A percentile compares a stretch with the other conserved stretches of the same genome.
These are phyloP conservation scores for Hypoxylon subgilvum DNA, from an alignment of 495 filamentous ascomycete species.

Conservation along the genomic window DNA sequence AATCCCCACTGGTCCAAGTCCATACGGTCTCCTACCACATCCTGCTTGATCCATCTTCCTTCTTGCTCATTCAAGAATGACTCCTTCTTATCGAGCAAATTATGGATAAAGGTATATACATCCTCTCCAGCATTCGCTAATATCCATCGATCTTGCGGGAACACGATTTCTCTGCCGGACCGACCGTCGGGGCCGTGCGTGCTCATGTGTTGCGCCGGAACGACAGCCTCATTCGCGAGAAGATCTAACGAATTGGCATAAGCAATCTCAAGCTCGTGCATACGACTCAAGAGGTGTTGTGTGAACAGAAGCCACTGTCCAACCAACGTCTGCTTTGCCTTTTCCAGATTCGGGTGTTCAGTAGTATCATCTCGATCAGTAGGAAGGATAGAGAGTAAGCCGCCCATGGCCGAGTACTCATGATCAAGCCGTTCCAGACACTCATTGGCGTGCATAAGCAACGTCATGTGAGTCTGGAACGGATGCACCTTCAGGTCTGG, in stretches of 20 bases:
- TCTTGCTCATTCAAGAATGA: slow-evolving; percentile 39
- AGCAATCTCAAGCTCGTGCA: slow-evolving; percentile 57
- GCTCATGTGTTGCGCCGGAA: slow-evolving; percentile 50
- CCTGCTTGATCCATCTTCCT: slow-evolving; percentile 21
- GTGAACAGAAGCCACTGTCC: slow-evolving; percentile 58
- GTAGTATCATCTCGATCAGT: slow-evolving; percentile 39
- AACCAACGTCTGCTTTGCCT: slow-evolving; percentile 50
- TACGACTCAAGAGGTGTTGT: slow-evolving; percentile 53
- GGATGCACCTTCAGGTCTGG: slow-evolving; percentile 37
- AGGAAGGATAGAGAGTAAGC: slow-evolving; percentile 56
- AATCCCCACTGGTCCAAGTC: slow-evolving; percentile 25
- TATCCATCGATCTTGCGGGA: slow-evolving; percentile 60
- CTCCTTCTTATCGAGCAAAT: slow-evolving; percentile 54
- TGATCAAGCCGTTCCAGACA: slow-evolving; percentile 62
- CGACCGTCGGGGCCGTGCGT: slow-evolving; percentile 46
- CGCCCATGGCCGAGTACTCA: slow-evolving; percentile 57
- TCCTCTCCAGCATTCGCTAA: slow-evolving; percentile 59
- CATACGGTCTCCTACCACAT: slow-evolving; percentile 43
- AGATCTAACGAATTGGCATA: slow-evolving; percentile 56
- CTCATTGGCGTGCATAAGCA: slow-evolving; percentile 60
- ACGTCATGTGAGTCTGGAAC: slow-evolving; percentile 53
- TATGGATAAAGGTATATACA: slow-evolving; percentile 50
- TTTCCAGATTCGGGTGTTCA: slow-evolving; percentile 35
- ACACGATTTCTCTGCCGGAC: slow-evolving; percentile 48
- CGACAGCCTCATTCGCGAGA: slow-evolving; percentile 54